Base-by-base conservation (phyloP, 352 stramenopile genomes). In the Thalassiosira hispida region DNA sequence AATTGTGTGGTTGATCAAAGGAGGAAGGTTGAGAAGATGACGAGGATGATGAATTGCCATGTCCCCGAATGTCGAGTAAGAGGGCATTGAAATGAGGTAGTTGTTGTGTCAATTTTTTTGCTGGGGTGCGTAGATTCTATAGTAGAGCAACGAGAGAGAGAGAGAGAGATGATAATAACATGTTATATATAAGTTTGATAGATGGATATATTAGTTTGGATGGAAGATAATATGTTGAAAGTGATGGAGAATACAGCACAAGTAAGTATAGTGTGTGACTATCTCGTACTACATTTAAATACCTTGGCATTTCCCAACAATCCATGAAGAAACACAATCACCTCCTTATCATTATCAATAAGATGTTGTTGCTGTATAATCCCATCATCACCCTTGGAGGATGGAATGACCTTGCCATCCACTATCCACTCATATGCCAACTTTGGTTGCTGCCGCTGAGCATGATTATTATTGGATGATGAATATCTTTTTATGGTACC, bases 301-400 rank as follows among this genome's bases (percentile, higher is more conserved):
- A 79, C 62, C 64, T 78, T 79, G 2, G 73, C 73, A 76, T 90
- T 86, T 4, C 86, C 84, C 38, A 91, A 64, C 4, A 92, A 44
- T 16, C 88, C 86, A 65, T 92, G 88, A 4, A 93, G 73, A 70
- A 92, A 92, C 9, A 93, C 40, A 22, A 87, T 77, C 0, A 78
- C 66, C 40, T 73, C 31, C 35, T 46, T 53, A 31, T 73, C 64
- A 11, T 63, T 57, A 27, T 59, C 38, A 38, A 38, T 38, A 38
- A 38, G 3, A 9, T 38, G 3, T 9, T 38, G 31, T n/a, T n/a
- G n/a, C n/a, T n/a, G n/a, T 20, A 33, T 29, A 14, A 12, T 20
- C 23, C 31, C 9, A 53, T 25, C 12, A 18, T 63, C 25, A 0
- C 46, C 52, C 1, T n/a, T 1, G 14, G 56, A 57, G 14, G 62